Base-by-base conservation (phyloP, 768 basidiomycete genomes). In the Coprinopsis sp. region DNA sequence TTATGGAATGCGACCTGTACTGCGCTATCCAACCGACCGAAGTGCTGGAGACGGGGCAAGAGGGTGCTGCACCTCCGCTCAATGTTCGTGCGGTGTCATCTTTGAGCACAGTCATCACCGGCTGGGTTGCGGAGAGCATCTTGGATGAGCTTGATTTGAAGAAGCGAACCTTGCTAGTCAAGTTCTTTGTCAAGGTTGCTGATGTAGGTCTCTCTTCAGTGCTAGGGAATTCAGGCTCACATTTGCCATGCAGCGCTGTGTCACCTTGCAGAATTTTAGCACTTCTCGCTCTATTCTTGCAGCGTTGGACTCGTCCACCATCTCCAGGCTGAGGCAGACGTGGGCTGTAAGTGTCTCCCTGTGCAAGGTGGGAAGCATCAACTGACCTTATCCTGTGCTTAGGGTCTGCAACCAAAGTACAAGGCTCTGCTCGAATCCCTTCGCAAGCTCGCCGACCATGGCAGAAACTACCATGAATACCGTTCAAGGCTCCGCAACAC, bases 111-210 rank as follows among this genome's bases (percentile, higher is more conserved):
- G 80, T 85, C 44, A 85, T 97, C 54, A 97, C 93, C 1, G 94
- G 93, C 3, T 95, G 92, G 90, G 89, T 97, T 24, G 87, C 93
- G 7, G 95, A 98, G 67, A 85, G 86, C 57, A 93, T 99, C 50
- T 67, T 99, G 39, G 84, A 84, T 56, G 95, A 99, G 67, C 77
- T 73, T 43, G 95, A 98, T 65, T 77, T 82, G 54, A 93, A 91
- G 75, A 89, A 83, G 66, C 72, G 93, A 50, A 84, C 83, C 21
- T 48, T 61, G 6, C 59, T 94, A 51, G 75, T 95, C 58, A 93
- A 93, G 65, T 94, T 90, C 64, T 95, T 91, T 60, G 85, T 96
- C 74, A 95, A 95, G 67, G 74, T 96, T 42, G 86, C 89, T 13
- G 89, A 93, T 62, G 91, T 91, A 66, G 91, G 69, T 12, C 34